These are phyloP conservation scores for Acanthamoeba healyi DNA, from an alignment of 208 protist species.

Conservation along the genomic window DNA sequence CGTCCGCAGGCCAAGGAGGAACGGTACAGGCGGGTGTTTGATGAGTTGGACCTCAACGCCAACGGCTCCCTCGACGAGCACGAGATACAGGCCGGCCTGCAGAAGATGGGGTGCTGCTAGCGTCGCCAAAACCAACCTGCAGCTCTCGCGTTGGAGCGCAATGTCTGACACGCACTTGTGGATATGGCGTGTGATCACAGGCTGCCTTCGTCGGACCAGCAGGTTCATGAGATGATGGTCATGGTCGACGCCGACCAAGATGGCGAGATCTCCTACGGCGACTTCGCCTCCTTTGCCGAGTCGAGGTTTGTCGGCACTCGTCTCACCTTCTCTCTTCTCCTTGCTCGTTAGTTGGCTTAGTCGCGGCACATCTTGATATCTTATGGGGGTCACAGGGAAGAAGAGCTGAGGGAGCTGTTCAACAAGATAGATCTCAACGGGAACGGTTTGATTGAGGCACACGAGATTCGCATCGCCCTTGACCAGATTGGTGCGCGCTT, in stretches of 20 bases:
- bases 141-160: not conserved
- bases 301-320: not conserved
- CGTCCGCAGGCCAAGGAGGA: not conserved
- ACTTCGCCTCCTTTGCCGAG: constrained; percentile 57
- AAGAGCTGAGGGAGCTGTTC: constrained; percentile 41
- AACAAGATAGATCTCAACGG: constrained; percentile 63
- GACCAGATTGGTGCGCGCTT: constrained; percentile 19
- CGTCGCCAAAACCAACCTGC: not conserved
- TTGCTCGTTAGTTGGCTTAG: not conserved
- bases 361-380: not conserved
- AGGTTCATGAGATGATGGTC: constrained; percentile 66
- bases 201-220: constrained; percentile 32
- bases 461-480: constrained; percentile 65
- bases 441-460: constrained; percentile 42
- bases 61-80: constrained; percentile 55
- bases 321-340: not conserved
- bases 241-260: constrained; percentile 55
- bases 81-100: constrained; percentile 61
- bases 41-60: constrained; percentile 71
- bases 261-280: constrained; percentile 56
- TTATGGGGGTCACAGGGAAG: not conserved
- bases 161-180: not conserved
- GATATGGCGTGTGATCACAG: not conserved
- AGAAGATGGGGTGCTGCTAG: constrained; percentile 54
- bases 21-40: constrained; percentile 23